Evolutionary conservation across 306 rosid species (phyloP), one percentile per base, ranked within the genome.

Genomic region (Castanospermum australe): DNA sequence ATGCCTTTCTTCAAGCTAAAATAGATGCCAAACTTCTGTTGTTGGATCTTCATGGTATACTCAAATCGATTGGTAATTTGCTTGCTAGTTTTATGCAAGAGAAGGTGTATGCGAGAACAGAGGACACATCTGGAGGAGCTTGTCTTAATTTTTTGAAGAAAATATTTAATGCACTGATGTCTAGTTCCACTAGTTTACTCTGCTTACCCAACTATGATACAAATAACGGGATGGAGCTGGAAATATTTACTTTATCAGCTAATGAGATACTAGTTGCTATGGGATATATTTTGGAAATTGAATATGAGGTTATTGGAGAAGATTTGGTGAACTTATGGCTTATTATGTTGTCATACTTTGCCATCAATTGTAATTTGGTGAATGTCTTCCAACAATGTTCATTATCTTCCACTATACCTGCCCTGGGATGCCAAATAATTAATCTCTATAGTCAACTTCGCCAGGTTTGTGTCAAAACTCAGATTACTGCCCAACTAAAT

Each of bases 381-480:
- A 80, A 81, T 79, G 75, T 24, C 67, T 67, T 79, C 11, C 85
- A 76, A 71, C 84, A 51, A 54, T 56, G 79, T 77, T 85, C 87
- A 55, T 77, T 89, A 72, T 60, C 85, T 67, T 82, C 85, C 32
- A 85, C 75, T 70, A 72, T 91, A 71, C 75, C 80, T 50, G 82
- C 85, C 25, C 83, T 88, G 82, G 97, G 93, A 42, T 87, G 95
- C 78, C 95, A 88, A 77, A 82, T 90, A 79, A 63, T 92, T 80
- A 71, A 71, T 74, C 90, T 94, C 77, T 92, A 91, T 62, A 57
- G 97, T 82, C 93, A 94, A 87, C 92, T 92, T 79, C 95, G 99
- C 55, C 97, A 92, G 99, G 99, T 94, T 84, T 11, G 92, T 87
- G 59, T 65, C 22, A 50, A 55, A 62, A 76, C 73, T 65, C 66